phyloP scores from a whole-genome alignment of 805 yeast genomes.

The Wickerhamiella vanderwaltii region DNA sequence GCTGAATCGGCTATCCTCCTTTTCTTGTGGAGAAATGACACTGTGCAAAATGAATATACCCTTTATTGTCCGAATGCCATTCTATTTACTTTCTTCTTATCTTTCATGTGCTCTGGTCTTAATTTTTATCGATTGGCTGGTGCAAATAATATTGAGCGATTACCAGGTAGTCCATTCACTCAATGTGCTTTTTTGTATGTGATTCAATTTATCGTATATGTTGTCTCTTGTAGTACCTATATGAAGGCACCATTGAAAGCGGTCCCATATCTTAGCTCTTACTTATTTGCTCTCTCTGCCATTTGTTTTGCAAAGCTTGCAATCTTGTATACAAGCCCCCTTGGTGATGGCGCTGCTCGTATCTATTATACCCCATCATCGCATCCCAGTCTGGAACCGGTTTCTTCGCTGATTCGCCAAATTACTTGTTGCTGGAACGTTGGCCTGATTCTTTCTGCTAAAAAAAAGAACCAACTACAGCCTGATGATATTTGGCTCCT shows the following conservation, averaged over 20 bases:
- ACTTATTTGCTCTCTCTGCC: constrained; percentile 14
- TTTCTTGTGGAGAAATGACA: constrained; percentile 1
- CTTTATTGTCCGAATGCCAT: constrained; percentile 15
- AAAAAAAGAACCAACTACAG: constrained; percentile 12
- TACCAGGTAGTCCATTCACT: constrained; percentile 17
- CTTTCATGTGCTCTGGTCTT: constrained; percentile 10
- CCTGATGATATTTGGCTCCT: not conserved
- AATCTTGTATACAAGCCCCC: constrained; percentile 25
- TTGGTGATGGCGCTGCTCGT: not conserved
- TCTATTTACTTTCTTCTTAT: constrained; percentile 7
- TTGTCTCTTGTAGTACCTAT: constrained; percentile 1
- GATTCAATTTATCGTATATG: constrained; percentile 6
- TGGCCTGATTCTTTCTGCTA: not conserved
- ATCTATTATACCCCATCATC: not conserved
- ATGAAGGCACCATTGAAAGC: not conserved
- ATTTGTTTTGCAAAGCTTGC: constrained; percentile 38
- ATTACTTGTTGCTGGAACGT: not conserved
- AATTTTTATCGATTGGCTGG: constrained; percentile 14
- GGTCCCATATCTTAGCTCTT: not conserved
- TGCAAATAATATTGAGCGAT: constrained; percentile 4
- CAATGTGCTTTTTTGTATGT: constrained; percentile 20
- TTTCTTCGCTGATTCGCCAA: not conserved
- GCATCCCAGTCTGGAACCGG: not conserved
- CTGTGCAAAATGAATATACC: constrained; percentile 7
- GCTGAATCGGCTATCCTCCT: constrained; percentile 11